A percentile compares a stretch with the other conserved stretches of the same genome.
phyloP scores from a whole-genome alignment of 2,329 filamentous ascomycete genomes.

The Microthyrium microscopicum region DNA sequence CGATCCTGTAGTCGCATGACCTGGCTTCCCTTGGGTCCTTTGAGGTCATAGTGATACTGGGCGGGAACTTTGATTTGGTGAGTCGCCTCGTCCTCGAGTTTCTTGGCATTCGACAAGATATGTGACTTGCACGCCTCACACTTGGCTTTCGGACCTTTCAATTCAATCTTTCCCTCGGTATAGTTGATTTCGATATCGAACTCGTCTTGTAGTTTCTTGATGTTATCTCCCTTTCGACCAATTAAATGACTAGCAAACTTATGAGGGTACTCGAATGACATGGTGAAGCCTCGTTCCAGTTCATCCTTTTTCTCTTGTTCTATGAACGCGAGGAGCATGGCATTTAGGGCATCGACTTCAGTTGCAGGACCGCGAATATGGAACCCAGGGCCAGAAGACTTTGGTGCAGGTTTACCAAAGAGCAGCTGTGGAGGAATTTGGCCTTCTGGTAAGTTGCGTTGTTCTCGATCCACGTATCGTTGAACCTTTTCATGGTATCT shows the following conservation, averaged over 20 bases:
- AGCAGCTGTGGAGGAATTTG: slow-evolving; percentile 41
- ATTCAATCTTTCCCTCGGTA: slow-evolving; percentile 81
- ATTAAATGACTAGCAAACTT: slow-evolving; percentile 82
- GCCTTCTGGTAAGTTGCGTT: slow-evolving; percentile 29
- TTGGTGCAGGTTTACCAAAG: slow-evolving; percentile 35
- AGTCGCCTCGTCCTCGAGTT: slow-evolving; percentile 79
- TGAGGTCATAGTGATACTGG: slow-evolving; percentile 86
- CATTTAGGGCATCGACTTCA: slow-evolving; percentile 52
- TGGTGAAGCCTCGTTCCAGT: slow-evolving; percentile 75
- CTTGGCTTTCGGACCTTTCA: slow-evolving; percentile 92
- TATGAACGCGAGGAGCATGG: slow-evolving; percentile 63
- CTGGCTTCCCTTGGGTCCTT: slow-evolving; percentile 71
- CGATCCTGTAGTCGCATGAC: slow-evolving; percentile 85
- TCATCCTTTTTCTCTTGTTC: slow-evolving; percentile 83
- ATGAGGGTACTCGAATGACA: slow-evolving; percentile 83
- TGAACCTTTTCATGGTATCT: slow-evolving; percentile 49
- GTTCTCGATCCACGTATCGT: slow-evolving; percentile 40
- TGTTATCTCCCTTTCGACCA: slow-evolving; percentile 49
- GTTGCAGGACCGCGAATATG: slow-evolving; percentile 62
- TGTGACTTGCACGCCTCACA: slow-evolving; percentile 72
- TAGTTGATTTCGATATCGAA: slow-evolving; percentile 71
- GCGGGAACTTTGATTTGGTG: slow-evolving; percentile 79
- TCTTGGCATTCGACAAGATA: slow-evolving; percentile 62
- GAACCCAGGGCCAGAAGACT: slow-evolving; percentile 34
- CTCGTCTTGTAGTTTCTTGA: slow-evolving; percentile 51